Base-by-base conservation (phyloP, 1,284 basidiomycete genomes). In the Dichomitus squalens region DNA sequence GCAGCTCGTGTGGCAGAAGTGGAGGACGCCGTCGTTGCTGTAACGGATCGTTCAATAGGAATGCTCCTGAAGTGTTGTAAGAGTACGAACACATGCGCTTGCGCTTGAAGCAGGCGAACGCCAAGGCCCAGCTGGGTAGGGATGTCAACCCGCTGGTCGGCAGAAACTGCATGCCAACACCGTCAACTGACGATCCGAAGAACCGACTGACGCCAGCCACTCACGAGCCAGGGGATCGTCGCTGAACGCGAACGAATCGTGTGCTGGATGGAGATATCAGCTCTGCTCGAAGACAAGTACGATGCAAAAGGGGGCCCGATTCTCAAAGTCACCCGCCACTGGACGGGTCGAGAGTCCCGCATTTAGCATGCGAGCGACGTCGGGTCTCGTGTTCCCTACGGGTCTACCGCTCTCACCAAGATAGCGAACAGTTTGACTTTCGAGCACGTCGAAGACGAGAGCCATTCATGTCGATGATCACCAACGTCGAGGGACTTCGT, bases 51-150 rank as follows among this genome's bases (percentile, higher is more conserved):
- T 8, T n/a, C 29, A 47, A 29, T 29, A 33, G 3, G 18, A 47
- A 33, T 21, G 31, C 44, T 31, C 31, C 12, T n/a, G 29, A 11
- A 31, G 29, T 11, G 29, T 5, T 5, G n/a, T 31, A 9, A 36
- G 33, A 20, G 21, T 23, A 60, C 71, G 36, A 63, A 65, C 64
- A 68, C 75, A 67, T 92, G 90, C 14, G 84, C 76, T 72, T 92
- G 89, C 0, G 86, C 82, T 71, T 93, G 91, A 3, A 93, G 76
- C 53, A 91, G 76, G 11, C 92, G 77, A 31, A 90, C 82, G 9
- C 91, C 92, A 27, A 87, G 81, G 29, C 76, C 73, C 58, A 93
- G 75, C 68, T 90, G 88, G 1, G 75, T 70, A 1, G 80, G 73
- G 11, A 89, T 74, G 63, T 84, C 75, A n/a, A 86, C 78, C 59